Evolutionary conservation across 2,329 filamentous ascomycete species (phyloP).

Genomic region (Monosporascus sp.): DNA sequence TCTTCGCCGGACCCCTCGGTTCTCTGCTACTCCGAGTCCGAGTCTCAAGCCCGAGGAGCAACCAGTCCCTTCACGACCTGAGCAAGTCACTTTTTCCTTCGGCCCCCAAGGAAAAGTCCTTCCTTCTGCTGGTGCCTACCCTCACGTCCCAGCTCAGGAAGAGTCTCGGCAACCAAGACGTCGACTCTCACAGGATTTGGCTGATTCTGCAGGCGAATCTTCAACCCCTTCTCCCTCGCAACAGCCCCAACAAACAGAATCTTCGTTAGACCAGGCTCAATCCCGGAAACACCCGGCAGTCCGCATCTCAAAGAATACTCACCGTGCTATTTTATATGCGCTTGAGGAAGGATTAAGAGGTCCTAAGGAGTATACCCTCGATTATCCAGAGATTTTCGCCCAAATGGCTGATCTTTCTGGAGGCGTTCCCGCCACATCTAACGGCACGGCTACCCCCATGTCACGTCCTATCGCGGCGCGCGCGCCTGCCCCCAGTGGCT

Average conservation of each 20-base stretch:
- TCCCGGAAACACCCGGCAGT: slow-evolving; percentile 41
- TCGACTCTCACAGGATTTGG: slow-evolving; percentile 44
- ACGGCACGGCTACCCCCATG: slow-evolving; percentile 46
- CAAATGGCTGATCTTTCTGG: slow-evolving; percentile 78
- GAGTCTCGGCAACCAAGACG: slow-evolving; percentile 24
- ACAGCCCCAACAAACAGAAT: slow-evolving; percentile 18
- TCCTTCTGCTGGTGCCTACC: slow-evolving; percentile 27
- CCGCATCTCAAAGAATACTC: slow-evolving; percentile 76
- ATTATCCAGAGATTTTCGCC: slow-evolving; percentile 81
- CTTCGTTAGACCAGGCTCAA: slow-evolving; percentile 27
- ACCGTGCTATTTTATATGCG: slow-evolving; percentile 85
- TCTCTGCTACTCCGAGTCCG: slow-evolving; percentile 38
- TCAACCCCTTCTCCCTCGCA: slow-evolving; percentile 28
- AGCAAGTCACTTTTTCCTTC: slow-evolving; percentile 42
- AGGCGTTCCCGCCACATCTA: slow-evolving; percentile 48
- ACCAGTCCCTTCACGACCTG: slow-evolving; percentile 23
- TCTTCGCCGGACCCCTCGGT: slow-evolving; percentile 49
- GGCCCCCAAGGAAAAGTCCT: slow-evolving; percentile 34
- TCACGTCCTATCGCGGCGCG: slow-evolving; percentile 44
- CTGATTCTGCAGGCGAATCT: slow-evolving; percentile 35
- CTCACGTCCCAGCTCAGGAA: slow-evolving; percentile 14
- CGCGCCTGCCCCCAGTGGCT: slow-evolving; percentile 47
- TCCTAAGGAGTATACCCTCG: slow-evolving; percentile 76
- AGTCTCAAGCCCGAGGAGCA: slow-evolving; percentile 30
- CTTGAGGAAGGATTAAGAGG: slow-evolving; percentile 85